Percentiles rank a stretch among this genome's conserved stretches.
These are phyloP conservation scores for Fagopyrum tataricum DNA, from an alignment of 148 eudicot genomes.

Conservation along the genomic window DNA sequence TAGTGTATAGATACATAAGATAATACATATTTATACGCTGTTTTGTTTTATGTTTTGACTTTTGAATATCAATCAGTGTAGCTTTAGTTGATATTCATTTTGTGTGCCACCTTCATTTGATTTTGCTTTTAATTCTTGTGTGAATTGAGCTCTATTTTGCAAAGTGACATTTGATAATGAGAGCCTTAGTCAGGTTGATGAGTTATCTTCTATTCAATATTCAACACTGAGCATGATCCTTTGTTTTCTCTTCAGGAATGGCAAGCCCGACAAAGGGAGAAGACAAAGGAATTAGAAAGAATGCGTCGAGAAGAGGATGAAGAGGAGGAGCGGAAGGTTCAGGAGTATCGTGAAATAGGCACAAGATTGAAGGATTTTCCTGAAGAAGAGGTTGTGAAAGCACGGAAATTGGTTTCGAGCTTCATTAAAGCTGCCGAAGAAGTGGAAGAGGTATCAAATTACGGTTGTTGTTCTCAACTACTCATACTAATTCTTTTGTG, in stretches of 20 bases:
- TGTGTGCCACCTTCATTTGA: background rate
- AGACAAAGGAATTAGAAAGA: slow-evolving; percentile 65
- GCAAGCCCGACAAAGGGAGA: slow-evolving; percentile 84
- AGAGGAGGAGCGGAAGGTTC: slow-evolving; percentile 82
- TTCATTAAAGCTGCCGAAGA: slow-evolving; percentile 90
- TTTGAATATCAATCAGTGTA: background rate
- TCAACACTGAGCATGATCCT: slow-evolving; percentile 13
- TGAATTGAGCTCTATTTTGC: no score
- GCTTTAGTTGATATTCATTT: background rate
- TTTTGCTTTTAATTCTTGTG: background rate
- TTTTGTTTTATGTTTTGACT: background rate
- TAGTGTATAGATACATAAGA: background rate
- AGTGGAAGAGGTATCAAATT: slow-evolving; percentile 72
- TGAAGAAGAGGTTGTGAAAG: slow-evolving; percentile 67
- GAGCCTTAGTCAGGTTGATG: background rate
- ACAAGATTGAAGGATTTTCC: slow-evolving; percentile 62
- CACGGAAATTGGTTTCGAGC: slow-evolving; percentile 71
- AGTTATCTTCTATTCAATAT: background rate
- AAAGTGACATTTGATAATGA: background rate
- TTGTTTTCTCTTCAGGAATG: slow-evolving; percentile 50
- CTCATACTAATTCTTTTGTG: background rate
- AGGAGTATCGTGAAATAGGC: slow-evolving; percentile 84
- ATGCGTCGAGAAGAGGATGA: slow-evolving; percentile 73
- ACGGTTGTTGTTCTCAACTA: background rate
- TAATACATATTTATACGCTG: background rate